Conservation (phyloP, 768 basidiomycete species). For the Lentinus tigrinus region DNA sequence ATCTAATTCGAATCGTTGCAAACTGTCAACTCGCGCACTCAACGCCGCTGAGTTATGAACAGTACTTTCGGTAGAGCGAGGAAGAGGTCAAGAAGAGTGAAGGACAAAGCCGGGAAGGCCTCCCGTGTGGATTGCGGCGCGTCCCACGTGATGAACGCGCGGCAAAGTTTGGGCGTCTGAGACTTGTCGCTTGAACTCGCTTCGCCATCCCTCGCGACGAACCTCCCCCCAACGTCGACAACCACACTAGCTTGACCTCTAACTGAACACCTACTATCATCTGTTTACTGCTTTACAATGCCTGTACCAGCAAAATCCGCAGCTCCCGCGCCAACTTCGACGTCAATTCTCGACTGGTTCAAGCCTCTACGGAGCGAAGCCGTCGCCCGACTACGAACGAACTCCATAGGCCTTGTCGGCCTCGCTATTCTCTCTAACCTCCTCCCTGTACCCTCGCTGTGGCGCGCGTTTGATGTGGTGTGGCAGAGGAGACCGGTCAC, state of each 20-base stretch:
- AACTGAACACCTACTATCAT: too few species aligned
- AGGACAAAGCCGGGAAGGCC: too few species aligned
- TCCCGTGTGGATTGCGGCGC: too few species aligned
- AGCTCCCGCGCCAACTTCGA: background rate
- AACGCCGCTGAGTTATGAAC: too few species aligned
- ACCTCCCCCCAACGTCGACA: background rate
- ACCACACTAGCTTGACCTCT: background rate
- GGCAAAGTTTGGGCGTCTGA: background rate
- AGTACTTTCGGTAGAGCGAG: too few species aligned
- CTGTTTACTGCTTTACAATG: background rate
- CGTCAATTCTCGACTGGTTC: slow-evolving; percentile 23
- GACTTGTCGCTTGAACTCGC: background rate
- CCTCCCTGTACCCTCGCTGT: slow-evolving; percentile 37
- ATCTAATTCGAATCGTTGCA: too few species aligned
- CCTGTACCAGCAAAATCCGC: background rate
- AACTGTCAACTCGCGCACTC: too few species aligned
- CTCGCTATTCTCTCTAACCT: slow-evolving; percentile 37
- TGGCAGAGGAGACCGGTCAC: slow-evolving; percentile 12
- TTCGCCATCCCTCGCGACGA: background rate
- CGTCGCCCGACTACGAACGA: slow-evolving; percentile 38
- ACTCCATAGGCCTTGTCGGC: slow-evolving; percentile 32
- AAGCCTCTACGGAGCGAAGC: slow-evolving; percentile 40
- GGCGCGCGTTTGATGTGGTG: slow-evolving; percentile 34
- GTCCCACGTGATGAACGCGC: too few species aligned
- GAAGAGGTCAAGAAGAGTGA: too few species aligned